Evolutionary conservation across 805 yeast species (phyloP).

Genomic region (Wickerhamomyces ciferrii): DNA sequence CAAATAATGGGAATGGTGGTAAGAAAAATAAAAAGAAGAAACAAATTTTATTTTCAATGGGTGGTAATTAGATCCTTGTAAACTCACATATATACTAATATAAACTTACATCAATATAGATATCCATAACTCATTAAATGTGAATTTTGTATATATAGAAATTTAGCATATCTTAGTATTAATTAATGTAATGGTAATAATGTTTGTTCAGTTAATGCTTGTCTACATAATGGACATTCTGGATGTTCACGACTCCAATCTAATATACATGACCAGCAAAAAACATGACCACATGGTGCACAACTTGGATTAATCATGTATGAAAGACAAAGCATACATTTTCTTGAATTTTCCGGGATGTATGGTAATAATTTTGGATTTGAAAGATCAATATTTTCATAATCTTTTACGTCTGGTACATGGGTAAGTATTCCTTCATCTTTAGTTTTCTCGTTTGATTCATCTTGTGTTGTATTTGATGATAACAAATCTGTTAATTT

Average conservation of each 20-base stretch:
- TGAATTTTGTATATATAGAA: too few species aligned
- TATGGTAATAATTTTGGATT: constrained; percentile 57
- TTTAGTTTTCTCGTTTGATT: constrained; percentile 6
- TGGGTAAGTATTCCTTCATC: constrained; percentile 8
- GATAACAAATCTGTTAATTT: constrained; percentile 5
- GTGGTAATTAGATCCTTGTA: constrained; percentile 37
- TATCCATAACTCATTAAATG: too few species aligned
- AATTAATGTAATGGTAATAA: constrained; percentile 18
- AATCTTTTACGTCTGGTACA: constrained; percentile 1
- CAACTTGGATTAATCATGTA: constrained; percentile 78
- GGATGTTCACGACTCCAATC: constrained; percentile 87
- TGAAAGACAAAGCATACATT: constrained; percentile 81
- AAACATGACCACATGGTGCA: constrained; percentile 88
- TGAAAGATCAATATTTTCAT: constrained; percentile 44
- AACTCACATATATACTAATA: too few species aligned
- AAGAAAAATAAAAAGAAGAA: constrained; percentile 44
- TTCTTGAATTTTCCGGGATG: constrained; percentile 64
- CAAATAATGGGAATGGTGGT: constrained; percentile 16
- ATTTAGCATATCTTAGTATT: too few species aligned
- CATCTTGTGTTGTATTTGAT: neutral
- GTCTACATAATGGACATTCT: constrained; percentile 91
- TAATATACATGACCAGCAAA: constrained; percentile 86
- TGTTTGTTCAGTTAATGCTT: constrained; percentile 38
- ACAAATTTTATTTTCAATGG: constrained; percentile 47
- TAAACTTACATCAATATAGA: too few species aligned